Percentiles rank a stretch among this genome's conserved stretches.
Conservation (phyloP, 2,329 filamentous ascomycete species). For the Macroventuria anomochaeta region DNA sequence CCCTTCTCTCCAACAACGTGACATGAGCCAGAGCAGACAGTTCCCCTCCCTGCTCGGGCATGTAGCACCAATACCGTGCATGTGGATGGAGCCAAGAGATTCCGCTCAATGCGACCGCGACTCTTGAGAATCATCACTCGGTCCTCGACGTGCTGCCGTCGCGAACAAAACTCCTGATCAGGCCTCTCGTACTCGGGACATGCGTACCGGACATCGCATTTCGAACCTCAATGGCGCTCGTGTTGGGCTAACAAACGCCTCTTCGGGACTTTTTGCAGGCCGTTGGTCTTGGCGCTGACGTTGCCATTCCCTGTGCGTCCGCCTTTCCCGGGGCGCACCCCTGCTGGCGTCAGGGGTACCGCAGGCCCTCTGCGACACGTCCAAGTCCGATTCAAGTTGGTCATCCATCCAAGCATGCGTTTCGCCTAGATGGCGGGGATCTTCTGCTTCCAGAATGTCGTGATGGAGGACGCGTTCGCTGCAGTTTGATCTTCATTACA, state of each 20-base stretch:
- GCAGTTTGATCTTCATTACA: conserved; percentile 17
- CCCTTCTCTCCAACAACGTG: not conserved
- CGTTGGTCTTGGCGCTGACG: conserved; percentile 13
- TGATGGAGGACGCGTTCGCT: conserved; percentile 9
- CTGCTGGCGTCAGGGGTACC: conserved; percentile 11
- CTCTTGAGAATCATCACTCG: not conserved
- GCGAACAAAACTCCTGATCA: not conserved
- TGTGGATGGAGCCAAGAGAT: conserved; percentile 15
- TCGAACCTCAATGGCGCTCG: not conserved
- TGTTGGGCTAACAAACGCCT: conserved; percentile 2
- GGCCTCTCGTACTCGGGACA: conserved; percentile 4
- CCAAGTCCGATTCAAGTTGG: not conserved
- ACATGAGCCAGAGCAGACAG: not conserved
- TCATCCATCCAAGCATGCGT: conserved; percentile 9
- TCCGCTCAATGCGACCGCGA: conserved; percentile 6
- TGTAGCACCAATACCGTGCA: conserved; percentile 17
- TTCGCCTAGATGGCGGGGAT: conserved; percentile 8
- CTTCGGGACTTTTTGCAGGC: not conserved
- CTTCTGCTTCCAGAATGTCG: not conserved
- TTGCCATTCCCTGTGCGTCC: not conserved
- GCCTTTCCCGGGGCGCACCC: conserved; percentile 5
- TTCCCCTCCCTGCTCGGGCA: conserved; percentile 16
- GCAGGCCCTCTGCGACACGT: conserved; percentile 1
- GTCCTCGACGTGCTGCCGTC: not conserved
- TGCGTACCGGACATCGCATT: conserved; percentile 4